Percentiles rank a stretch among this genome's conserved stretches.
Evolutionary conservation across 345 rosid species (phyloP).

Genomic region (Carallia pectinifolia): DNA sequence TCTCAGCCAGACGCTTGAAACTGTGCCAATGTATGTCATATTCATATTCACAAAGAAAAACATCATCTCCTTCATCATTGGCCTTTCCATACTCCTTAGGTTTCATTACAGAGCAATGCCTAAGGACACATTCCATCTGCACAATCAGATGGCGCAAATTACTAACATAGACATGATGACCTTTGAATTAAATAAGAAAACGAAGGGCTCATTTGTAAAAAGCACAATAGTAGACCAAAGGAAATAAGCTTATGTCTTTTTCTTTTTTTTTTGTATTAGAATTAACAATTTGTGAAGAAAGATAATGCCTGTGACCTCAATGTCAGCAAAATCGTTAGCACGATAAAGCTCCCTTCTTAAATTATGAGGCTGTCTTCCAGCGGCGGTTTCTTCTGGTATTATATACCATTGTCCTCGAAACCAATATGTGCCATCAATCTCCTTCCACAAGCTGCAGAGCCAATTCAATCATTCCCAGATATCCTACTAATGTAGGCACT

Average conservation of each 20-base stretch:
- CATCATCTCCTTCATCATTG: slow-evolving; percentile 74
- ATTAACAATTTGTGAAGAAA: background rate
- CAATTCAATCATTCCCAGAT: background rate
- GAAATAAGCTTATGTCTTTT: background rate
- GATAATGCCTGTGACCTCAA: slow-evolving; percentile 50
- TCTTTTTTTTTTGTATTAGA: background rate
- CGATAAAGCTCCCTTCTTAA: slow-evolving; percentile 75
- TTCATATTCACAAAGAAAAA: slow-evolving; percentile 87
- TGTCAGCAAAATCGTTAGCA: slow-evolving; percentile 76
- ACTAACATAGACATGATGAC: too few relatives aligned
- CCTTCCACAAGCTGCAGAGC: slow-evolving; percentile 72
- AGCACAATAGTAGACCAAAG: background rate
- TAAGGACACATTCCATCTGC: slow-evolving; percentile 78
- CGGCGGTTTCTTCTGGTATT: slow-evolving; percentile 86
- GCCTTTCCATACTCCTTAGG: slow-evolving; percentile 76
- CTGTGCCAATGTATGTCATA: slow-evolving; percentile 87
- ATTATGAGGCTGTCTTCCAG: slow-evolving; percentile 80
- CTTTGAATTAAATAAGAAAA: background rate
- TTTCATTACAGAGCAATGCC: slow-evolving; percentile 73
- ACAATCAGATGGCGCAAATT: slow-evolving; percentile 8
- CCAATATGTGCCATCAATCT: slow-evolving; percentile 65
- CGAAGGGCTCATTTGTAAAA: background rate
- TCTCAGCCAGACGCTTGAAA: slow-evolving; percentile 80
- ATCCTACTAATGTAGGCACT: background rate
- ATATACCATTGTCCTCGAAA: slow-evolving; percentile 74